These are phyloP conservation scores for Apiospora malaysiana DNA, from an alignment of 2,329 filamentous ascomycete genomes.

Conservation along the genomic window DNA sequence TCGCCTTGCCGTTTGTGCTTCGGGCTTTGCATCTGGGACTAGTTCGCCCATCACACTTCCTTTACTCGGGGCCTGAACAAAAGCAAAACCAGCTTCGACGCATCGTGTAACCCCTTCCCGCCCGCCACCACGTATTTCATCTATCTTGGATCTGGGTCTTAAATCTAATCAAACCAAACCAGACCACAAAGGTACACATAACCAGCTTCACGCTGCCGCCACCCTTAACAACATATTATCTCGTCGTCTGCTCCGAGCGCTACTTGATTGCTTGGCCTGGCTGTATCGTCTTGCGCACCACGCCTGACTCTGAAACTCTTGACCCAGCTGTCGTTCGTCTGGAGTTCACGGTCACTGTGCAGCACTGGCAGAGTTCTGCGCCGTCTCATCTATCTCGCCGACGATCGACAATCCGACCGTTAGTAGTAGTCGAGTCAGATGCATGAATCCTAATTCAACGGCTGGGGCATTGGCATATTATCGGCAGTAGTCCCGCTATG, in stretches of 20 bases:
- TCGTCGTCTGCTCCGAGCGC: background rate
- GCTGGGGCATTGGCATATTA: constrained; percentile 41
- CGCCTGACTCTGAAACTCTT: constrained; percentile 15
- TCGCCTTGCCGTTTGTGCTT: background rate
- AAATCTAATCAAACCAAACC: constrained; percentile 9
- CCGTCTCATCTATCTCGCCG: constrained; percentile 24
- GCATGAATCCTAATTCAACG: constrained; percentile 39
- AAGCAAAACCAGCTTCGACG: constrained; percentile 18
- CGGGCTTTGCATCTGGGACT: constrained; percentile 1
- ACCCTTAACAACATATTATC: background rate
- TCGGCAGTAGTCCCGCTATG: constrained; percentile 43
- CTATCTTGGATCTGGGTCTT: background rate
- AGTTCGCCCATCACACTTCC: background rate
- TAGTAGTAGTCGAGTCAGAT: constrained; percentile 37
- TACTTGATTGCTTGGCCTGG: background rate
- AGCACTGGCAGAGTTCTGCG: constrained; percentile 23
- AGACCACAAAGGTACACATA: constrained; percentile 13
- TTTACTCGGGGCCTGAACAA: constrained; percentile 8
- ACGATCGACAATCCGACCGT: constrained; percentile 22
- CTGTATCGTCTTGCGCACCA: background rate
- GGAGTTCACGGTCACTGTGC: background rate
- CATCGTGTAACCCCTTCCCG: constrained; percentile 14
- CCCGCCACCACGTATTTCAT: constrained; percentile 1
- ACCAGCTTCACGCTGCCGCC: background rate
- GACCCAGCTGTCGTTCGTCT: constrained; percentile 11